Percentiles rank a stretch among this genome's conserved stretches.
phyloP scores from a whole-genome alignment of 805 yeast species.

The Yarrowia alimentaria region DNA sequence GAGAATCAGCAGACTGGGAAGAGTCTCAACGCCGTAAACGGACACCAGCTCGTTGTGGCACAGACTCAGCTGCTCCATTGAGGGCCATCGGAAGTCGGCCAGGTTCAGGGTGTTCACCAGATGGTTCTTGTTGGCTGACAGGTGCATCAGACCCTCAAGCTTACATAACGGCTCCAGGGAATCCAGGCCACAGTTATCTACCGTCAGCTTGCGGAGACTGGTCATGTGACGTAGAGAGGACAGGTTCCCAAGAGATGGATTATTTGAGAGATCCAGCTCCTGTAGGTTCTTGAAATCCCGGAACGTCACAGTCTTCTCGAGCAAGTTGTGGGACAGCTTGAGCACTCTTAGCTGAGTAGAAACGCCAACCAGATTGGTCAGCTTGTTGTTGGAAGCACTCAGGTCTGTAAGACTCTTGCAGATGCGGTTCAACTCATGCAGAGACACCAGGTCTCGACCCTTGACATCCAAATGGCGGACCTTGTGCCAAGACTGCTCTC shows the following conservation, averaged over 20 bases:
- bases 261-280: slow-evolving; percentile 44
- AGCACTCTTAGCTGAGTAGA: slow-evolving; percentile 44
- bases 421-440: slow-evolving; percentile 45
- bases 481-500: slow-evolving; percentile 45
- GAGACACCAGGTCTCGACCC: slow-evolving; percentile 42
- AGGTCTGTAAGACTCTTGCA: slow-evolving; percentile 45
- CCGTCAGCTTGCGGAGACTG: slow-evolving; percentile 46
- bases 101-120: slow-evolving; percentile 33
- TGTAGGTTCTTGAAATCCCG: slow-evolving; percentile 45
- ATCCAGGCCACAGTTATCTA: slow-evolving; percentile 44
- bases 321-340: slow-evolving; percentile 42
- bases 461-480: slow-evolving; percentile 42
- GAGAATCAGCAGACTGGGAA: slow-evolving; percentile 42
- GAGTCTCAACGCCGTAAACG: slow-evolving; percentile 35
- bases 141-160: slow-evolving; percentile 39
- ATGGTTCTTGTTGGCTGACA: slow-evolving; percentile 35
- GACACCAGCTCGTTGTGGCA: slow-evolving; percentile 33
- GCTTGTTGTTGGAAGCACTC: slow-evolving; percentile 44
- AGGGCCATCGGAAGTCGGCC: slow-evolving; percentile 31
- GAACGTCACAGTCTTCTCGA: slow-evolving; percentile 48
- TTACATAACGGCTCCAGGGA: slow-evolving; percentile 43
- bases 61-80: slow-evolving; percentile 35
- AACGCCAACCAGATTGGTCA: slow-evolving; percentile 48
- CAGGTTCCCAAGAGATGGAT: slow-evolving; percentile 40
- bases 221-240: slow-evolving; percentile 42